Conservation (phyloP, 2,329 filamentous ascomycete species). For the Parastagonospora avenae region DNA sequence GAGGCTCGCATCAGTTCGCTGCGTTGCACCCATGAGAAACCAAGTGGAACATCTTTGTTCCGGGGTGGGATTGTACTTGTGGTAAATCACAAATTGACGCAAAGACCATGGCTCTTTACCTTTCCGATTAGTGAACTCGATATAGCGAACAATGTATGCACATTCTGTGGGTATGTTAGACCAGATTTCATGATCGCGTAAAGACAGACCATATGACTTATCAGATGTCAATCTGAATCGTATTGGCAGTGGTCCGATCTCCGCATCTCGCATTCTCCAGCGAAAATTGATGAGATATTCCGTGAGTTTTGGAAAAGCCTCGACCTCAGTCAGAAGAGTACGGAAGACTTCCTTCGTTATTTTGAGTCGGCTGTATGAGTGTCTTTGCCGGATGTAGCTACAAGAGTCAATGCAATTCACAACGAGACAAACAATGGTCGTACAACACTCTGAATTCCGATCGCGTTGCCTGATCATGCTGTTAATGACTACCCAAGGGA, state of each 20-base stretch:
- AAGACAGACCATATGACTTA: too few species aligned
- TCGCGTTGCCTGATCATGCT: too few species aligned
- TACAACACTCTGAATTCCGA: too few species aligned
- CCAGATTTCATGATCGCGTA: too few species aligned
- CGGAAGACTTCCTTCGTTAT: neutral
- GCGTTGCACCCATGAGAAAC: slow-evolving; percentile 9
- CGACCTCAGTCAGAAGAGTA: neutral
- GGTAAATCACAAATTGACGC: slow-evolving; percentile 13
- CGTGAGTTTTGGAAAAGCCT: neutral
- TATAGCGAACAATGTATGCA: slow-evolving; percentile 11
- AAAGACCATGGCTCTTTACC: slow-evolving; percentile 12
- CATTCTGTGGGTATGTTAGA: too few species aligned
- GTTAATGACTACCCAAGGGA: too few species aligned
- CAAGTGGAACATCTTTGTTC: slow-evolving; percentile 9
- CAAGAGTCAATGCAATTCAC: too few species aligned
- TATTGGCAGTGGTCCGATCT: slow-evolving; percentile 24
- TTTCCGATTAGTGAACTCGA: slow-evolving; percentile 16
- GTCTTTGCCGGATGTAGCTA: neutral
- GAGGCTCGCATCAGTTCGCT: slow-evolving; percentile 9
- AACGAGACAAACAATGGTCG: too few species aligned
- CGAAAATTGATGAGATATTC: neutral
- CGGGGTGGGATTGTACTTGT: neutral
- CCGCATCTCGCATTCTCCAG: slow-evolving; percentile 6
- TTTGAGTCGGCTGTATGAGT: neutral
- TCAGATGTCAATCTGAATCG: slow-evolving; percentile 14